phyloP scores from a whole-genome alignment of 371 early-diverging fungal genomes.

The Zychaea mexicana region DNA sequence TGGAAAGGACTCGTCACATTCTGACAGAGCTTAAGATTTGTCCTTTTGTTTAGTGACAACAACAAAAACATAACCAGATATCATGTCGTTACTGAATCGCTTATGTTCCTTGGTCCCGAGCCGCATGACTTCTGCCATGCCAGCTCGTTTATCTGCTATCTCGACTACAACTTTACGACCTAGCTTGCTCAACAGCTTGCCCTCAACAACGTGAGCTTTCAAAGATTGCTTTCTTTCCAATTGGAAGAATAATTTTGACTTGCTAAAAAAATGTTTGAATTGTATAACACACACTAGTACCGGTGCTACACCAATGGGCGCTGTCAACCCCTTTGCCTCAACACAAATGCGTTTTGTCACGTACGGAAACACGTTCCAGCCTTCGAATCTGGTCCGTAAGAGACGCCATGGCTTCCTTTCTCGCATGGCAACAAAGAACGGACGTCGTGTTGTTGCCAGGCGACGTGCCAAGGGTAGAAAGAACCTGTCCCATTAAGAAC shows the following conservation, averaged over 20 bases:
- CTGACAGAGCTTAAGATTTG: not conserved
- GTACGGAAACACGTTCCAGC: conserved; percentile 93
- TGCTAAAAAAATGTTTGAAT: not conserved
- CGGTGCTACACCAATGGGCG: not conserved
- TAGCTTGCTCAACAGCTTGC: not conserved
- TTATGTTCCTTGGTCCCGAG: conserved; percentile 1
- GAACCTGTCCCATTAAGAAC: conserved; percentile 72
- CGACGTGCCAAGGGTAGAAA: conserved; percentile 87
- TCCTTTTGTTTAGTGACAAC: not conserved
- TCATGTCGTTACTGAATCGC: conserved; percentile 12
- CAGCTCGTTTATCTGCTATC: not conserved
- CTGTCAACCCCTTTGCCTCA: conserved; percentile 22
- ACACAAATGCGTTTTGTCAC: conserved; percentile 71
- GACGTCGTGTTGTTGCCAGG: conserved; percentile 76
- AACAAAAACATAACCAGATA: not conserved
- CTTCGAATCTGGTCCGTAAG: conserved; percentile 88
- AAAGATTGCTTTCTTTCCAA: not conserved
- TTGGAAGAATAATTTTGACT: too few relatives aligned
- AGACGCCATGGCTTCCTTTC: conserved; percentile 90
- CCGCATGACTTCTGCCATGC: not conserved
- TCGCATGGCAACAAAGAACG: conserved; percentile 78
- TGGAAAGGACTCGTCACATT: not conserved
- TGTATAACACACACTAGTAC: too few relatives aligned
- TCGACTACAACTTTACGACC: not conserved
- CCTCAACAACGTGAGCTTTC: not conserved